phyloP scores from a whole-genome alignment of 306 rosid species.

The Lablab purpureus region DNA sequence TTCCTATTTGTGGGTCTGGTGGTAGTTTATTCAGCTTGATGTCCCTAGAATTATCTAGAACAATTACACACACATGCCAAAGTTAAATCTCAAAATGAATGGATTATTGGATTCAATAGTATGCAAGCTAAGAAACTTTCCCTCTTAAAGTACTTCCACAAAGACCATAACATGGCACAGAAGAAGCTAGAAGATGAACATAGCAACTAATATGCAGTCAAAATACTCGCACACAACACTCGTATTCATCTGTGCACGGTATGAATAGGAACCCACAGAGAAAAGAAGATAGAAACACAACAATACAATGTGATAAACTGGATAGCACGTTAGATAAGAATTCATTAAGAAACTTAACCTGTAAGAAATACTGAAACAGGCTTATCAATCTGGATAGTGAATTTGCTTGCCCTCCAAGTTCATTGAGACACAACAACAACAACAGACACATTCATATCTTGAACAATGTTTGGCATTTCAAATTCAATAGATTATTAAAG shows the following conservation, averaged over 20 bases:
- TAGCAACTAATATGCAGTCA: constrained; percentile 10
- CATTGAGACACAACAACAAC: background rate
- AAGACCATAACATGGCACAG: background rate
- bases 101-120: constrained; percentile 3
- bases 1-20: background rate
- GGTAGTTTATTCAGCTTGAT: constrained; percentile 6
- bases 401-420: background rate
- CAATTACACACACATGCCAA: background rate
- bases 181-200: background rate
- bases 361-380: background rate
- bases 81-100: constrained; percentile 6
- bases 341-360: background rate
- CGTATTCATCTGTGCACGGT: background rate
- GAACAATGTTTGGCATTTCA: constrained; percentile 18
- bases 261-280: background rate
- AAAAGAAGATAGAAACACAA: background rate
- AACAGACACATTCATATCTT: background rate
- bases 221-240: background rate
- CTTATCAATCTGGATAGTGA: background rate
- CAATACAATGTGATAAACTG: background rate
- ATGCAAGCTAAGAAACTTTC: background rate
- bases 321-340: background rate
- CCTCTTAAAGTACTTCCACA: background rate
- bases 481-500: constrained; percentile 9
- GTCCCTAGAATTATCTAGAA: constrained; percentile 13